phyloP scores from a whole-genome alignment of 768 basidiomycete genomes.

The Phylloporus sp. region DNA sequence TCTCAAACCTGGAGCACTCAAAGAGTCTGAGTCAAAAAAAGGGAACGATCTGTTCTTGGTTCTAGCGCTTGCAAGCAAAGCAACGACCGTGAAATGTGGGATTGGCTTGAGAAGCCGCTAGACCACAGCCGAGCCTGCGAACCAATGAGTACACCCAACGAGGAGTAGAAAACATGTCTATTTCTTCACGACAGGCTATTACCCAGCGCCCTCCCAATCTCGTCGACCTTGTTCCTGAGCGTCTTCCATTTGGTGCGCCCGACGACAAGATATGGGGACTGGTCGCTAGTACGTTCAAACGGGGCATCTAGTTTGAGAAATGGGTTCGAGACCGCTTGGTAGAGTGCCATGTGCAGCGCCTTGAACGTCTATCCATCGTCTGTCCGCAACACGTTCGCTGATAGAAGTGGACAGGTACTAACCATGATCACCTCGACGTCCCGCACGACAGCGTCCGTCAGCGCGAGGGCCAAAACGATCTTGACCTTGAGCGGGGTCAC shows the following conservation, averaged over 20 bases:
- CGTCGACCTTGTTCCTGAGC: constrained; percentile 70
- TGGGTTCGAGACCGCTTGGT: constrained; percentile 78
- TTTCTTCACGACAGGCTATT: constrained; percentile 29
- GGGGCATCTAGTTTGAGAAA: constrained; percentile 67
- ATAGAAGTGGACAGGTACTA: constrained; percentile 20
- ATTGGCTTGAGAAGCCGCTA: constrained; percentile 22
- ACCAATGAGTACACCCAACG: constrained; percentile 8
- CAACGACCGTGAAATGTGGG: constrained; percentile 17
- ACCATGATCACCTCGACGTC: constrained; percentile 79
- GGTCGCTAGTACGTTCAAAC: constrained; percentile 47
- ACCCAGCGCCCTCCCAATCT: constrained; percentile 61
- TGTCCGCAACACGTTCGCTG: background rate
- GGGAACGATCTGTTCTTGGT: constrained; percentile 63
- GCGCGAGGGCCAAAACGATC: constrained; percentile 75
- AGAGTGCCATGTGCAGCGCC: constrained; percentile 86
- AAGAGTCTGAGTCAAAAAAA: constrained; percentile 80
- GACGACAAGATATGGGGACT: constrained; percentile 51
- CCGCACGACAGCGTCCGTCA: constrained; percentile 77
- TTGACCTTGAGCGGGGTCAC: constrained; percentile 85
- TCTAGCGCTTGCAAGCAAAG: constrained; percentile 23
- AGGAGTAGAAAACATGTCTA: background rate
- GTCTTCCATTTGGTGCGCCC: constrained; percentile 66
- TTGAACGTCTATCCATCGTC: constrained; percentile 67
- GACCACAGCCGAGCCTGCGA: constrained; percentile 27
- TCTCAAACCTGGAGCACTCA: constrained; percentile 67